Percentiles rank a stretch among this genome's conserved stretches.
Evolutionary conservation across 768 basidiomycete species (phyloP).

Genomic region (Gymnopilus dilepis): DNA sequence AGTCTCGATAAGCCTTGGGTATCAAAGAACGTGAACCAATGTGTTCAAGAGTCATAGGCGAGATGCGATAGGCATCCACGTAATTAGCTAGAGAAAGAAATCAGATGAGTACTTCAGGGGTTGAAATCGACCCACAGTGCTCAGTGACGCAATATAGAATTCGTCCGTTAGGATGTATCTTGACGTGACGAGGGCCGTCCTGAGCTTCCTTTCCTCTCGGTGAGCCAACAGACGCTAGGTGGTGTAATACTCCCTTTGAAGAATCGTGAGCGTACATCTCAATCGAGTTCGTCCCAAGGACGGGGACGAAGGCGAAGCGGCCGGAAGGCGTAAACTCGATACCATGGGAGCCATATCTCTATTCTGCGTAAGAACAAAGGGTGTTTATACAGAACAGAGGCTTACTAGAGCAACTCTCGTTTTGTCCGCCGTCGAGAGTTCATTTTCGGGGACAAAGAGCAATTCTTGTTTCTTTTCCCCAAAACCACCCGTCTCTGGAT

Average conservation of each 20-base stretch:
- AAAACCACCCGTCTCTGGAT: constrained; percentile 43
- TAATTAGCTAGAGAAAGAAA: constrained; percentile 44
- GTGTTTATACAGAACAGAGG: not conserved
- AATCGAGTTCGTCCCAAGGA: constrained; percentile 53
- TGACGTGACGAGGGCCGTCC: constrained; percentile 59
- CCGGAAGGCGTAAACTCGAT: constrained; percentile 49
- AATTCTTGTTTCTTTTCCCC: constrained; percentile 50
- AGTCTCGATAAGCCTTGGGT: constrained; percentile 23
- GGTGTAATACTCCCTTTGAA: constrained; percentile 38
- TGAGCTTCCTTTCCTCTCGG: constrained; percentile 41
- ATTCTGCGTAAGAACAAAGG: not conserved
- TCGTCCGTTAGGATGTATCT: constrained; percentile 55
- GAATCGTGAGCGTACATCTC: constrained; percentile 48
- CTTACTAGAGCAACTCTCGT: constrained; percentile 53
- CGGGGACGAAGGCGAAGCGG: constrained; percentile 50
- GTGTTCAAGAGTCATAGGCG: constrained; percentile 33
- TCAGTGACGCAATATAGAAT: constrained; percentile 58
- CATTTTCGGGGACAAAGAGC: constrained; percentile 48
- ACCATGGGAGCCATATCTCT: constrained; percentile 58
- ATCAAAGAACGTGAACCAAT: constrained; percentile 40
- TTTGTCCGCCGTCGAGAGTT: constrained; percentile 53
- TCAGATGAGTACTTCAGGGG: not conserved
- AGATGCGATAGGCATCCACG: constrained; percentile 49
- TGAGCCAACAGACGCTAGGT: constrained; percentile 43
- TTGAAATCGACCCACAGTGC: constrained; percentile 42